These are phyloP conservation scores for Rhododendron williamsianum DNA, from an alignment of 148 eudicot species.

Conservation along the genomic window DNA sequence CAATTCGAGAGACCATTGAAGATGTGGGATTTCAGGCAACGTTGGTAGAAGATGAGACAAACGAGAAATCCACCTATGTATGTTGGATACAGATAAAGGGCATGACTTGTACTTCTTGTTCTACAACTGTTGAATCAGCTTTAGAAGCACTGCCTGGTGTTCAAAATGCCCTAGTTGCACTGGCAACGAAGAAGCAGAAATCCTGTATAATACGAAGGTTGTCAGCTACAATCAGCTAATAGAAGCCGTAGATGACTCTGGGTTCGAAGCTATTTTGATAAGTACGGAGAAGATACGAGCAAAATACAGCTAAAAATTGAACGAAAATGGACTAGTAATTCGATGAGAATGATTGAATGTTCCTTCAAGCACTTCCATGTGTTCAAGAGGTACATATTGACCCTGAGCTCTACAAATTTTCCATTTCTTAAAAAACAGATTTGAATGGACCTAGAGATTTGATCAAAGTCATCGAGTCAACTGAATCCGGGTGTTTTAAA, in stretches of 20 bases:
- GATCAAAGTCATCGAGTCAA: constrained; percentile 58
- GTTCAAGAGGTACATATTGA: constrained; percentile 53
- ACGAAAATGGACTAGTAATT: constrained; percentile 38
- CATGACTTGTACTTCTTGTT: constrained; percentile 83
- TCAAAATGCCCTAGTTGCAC: constrained; percentile 64
- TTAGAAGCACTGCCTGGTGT: constrained; percentile 59
- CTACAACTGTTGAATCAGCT: constrained; percentile 56
- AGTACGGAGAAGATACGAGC: constrained; percentile 76
- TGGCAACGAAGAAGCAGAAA: constrained; percentile 76
- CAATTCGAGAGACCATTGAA: constrained; percentile 27
- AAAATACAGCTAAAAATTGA: constrained; percentile 58
- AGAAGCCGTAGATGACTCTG: constrained; percentile 55
- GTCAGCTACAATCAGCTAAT: constrained; percentile 42
- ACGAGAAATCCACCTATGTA: constrained; percentile 39
- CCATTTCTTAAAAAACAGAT: constrained; percentile 67
- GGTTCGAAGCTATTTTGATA: constrained; percentile 65
- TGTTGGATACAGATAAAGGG: constrained; percentile 66
- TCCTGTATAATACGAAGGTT: constrained; percentile 59
- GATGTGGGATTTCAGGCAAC: constrained; percentile 58
- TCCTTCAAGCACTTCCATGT: constrained; percentile 72
- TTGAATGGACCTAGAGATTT: constrained; percentile 77
- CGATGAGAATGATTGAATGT: constrained; percentile 41
- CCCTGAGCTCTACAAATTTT: constrained; percentile 37
- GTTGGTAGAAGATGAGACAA: constrained; percentile 42
- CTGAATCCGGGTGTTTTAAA: constrained; percentile 47